Evolutionary conservation across 2,329 filamentous ascomycete genomes (phyloP).

Genomic region (Bipolaris victoriae): DNA sequence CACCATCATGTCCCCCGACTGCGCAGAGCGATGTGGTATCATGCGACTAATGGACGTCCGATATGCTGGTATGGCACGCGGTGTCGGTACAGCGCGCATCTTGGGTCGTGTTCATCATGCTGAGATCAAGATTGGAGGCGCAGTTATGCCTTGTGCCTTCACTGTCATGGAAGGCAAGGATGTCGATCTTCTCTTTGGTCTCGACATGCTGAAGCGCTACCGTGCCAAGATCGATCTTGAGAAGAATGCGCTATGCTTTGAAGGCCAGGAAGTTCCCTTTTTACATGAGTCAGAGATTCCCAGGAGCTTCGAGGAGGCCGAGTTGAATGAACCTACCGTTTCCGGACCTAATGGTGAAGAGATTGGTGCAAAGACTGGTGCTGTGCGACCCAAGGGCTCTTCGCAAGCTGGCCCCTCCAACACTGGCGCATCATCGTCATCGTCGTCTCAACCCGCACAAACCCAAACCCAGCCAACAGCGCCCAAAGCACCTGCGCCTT

Average conservation of each 20-base stretch:
- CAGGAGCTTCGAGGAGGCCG: constrained; percentile 74
- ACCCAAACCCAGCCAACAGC: constrained; percentile 22
- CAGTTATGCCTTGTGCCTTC: constrained; percentile 91
- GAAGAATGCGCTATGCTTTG: constrained; percentile 84
- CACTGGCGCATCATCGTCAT: constrained; percentile 25
- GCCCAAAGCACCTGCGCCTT: constrained; percentile 21
- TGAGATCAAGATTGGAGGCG: constrained; percentile 87
- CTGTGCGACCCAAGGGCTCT: constrained; percentile 63
- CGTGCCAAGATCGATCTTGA: constrained; percentile 90
- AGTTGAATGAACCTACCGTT: constrained; percentile 80
- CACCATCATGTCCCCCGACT: constrained; percentile 97
- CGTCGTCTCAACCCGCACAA: constrained; percentile 15
- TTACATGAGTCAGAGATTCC: constrained; percentile 93
- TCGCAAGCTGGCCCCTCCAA: constrained; percentile 37
- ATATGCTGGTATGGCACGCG: constrained; percentile 88
- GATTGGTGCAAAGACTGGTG: constrained; percentile 83
- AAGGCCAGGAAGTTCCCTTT: constrained; percentile 86
- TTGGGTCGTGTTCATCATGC: constrained; percentile 94
- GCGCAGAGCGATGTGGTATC: constrained; percentile 90
- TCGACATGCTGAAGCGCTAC: constrained; percentile 97
- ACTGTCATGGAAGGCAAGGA: constrained; percentile 99
- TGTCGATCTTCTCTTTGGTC: constrained; percentile 87
- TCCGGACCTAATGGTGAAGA: constrained; percentile 86
- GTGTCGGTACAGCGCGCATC: constrained; percentile 93
- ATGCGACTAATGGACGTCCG: constrained; percentile 94